Evolutionary conservation across 1,139 yeast species (phyloP).

Genomic region (Yamadazyma kanchanaburiensis): DNA sequence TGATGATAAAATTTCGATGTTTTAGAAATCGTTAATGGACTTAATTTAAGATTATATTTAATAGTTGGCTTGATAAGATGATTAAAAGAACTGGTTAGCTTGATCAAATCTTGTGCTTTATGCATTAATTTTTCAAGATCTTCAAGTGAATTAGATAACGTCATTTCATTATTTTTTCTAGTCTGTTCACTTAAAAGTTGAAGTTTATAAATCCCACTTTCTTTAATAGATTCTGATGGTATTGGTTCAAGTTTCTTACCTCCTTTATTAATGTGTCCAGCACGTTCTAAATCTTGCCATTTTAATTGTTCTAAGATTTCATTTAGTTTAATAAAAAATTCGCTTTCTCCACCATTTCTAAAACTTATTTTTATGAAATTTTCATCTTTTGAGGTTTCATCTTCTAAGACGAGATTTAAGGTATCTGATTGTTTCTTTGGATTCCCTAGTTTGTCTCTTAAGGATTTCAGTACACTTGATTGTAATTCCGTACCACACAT

Average conservation of each 20-base stretch:
- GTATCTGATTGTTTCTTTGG: conserved; percentile 11
- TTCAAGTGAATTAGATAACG: conserved; percentile 67
- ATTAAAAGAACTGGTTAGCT: conserved; percentile 50
- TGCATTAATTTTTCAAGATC: conserved; percentile 77
- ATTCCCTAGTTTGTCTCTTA: conserved; percentile 7
- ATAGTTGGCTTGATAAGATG: conserved; percentile 19
- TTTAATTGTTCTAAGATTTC: conserved; percentile 41
- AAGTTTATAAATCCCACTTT: conserved; percentile 67
- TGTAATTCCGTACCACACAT: conserved; percentile 71
- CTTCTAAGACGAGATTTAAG: conserved; percentile 25
- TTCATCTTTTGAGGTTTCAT: conserved; percentile 25
- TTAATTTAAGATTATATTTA: conserved; percentile 7
- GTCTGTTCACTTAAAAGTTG: conserved; percentile 58
- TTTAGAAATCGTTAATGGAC: conserved; percentile 30
- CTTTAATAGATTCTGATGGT: conserved; percentile 6
- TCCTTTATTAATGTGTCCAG: conserved; percentile 41
- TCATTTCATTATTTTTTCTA: conserved; percentile 56
- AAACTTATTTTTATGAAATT: conserved; percentile 58
- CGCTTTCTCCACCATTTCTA: conserved; percentile 54
- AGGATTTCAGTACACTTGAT: conserved; percentile 16
- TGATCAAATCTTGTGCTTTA: conserved; percentile 71
- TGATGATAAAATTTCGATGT: conserved; percentile 30
- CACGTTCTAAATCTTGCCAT: conserved; percentile 40
- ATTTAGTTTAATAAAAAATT: conserved; percentile 42
- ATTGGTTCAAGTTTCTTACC: conserved; percentile 21